Percentiles rank a stretch among this genome's conserved stretches.
Conservation (phyloP, 495 filamentous ascomycete genomes). For the Geopyxis carbonaria region DNA sequence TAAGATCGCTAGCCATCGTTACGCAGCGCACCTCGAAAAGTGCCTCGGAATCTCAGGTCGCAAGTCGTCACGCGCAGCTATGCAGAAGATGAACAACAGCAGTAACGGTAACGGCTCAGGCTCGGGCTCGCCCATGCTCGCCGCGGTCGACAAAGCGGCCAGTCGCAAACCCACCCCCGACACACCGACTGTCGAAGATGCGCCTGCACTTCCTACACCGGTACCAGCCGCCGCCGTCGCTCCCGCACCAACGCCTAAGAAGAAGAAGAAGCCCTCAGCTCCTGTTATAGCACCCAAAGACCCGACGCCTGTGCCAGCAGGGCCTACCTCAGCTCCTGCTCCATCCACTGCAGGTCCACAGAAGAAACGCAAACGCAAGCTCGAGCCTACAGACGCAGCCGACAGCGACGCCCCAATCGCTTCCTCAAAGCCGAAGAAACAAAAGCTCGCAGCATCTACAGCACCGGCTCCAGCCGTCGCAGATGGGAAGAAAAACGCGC, state of each 20-base stretch:
- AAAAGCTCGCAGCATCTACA: slow-evolving; percentile 6
- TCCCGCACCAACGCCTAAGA: slow-evolving; percentile 11
- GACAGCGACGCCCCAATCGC: slow-evolving; percentile 6
- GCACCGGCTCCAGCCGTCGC: background rate
- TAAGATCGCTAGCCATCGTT: slow-evolving; percentile 12
- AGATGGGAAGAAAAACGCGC: background rate
- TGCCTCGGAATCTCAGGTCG: slow-evolving; percentile 19
- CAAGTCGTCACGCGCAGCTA: slow-evolving; percentile 19
- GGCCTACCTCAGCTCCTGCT: slow-evolving; percentile 8
- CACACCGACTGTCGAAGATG: slow-evolving; percentile 8
- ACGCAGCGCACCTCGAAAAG: slow-evolving; percentile 21
- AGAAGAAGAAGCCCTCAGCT: slow-evolving; percentile 10
- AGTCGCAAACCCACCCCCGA: slow-evolving; percentile 20
- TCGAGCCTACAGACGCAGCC: slow-evolving; percentile 8
- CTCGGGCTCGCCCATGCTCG: slow-evolving; percentile 18
- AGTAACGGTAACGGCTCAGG: slow-evolving; percentile 11
- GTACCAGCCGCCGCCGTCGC: background rate
- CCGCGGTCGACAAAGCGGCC: slow-evolving; percentile 10
- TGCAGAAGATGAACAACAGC: slow-evolving; percentile 21
- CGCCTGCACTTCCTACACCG: slow-evolving; percentile 6
- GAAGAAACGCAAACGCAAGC: slow-evolving; percentile 2
- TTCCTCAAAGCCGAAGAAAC: slow-evolving; percentile 12
- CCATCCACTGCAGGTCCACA: slow-evolving; percentile 8
- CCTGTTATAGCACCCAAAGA: slow-evolving; percentile 16
- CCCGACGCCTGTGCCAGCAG: slow-evolving; percentile 12